Evolutionary conservation across 1,139 yeast species (phyloP).

Genomic region (Kurtzmaniella natalensis): DNA sequence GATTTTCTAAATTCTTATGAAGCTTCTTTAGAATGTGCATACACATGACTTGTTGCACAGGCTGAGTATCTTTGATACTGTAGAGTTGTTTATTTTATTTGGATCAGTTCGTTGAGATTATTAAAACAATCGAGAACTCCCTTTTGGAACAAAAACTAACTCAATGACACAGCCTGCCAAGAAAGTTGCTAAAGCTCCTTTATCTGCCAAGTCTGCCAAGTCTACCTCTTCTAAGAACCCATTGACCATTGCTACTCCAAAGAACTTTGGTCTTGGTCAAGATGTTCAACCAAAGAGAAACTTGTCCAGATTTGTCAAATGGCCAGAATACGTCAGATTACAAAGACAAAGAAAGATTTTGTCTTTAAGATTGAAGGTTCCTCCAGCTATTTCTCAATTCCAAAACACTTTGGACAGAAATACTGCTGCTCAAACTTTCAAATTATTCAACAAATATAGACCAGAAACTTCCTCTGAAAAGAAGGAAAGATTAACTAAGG

Average conservation of each 20-base stretch:
- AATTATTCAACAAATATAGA: constrained; percentile 96
- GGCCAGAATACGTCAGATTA: constrained; percentile 96
- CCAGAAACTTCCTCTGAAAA: constrained; percentile 96
- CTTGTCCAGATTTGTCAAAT: constrained; percentile 87
- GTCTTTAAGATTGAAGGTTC: constrained; percentile 94
- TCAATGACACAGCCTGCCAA: constrained; percentile 68
- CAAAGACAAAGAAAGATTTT: constrained; percentile 89
- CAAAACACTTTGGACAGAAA: constrained; percentile 94
- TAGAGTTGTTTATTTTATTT: constrained; percentile 29
- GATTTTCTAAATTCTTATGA: constrained; percentile 5
- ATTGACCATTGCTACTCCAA: constrained; percentile 37
- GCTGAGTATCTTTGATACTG: constrained; percentile 45
- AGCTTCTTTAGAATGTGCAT: constrained; percentile 20
- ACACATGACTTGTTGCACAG: constrained; percentile 44
- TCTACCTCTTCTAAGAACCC: constrained; percentile 32
- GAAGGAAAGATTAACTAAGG: constrained; percentile 98
- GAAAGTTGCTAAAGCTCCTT: constrained; percentile 51
- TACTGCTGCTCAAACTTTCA: constrained; percentile 95
- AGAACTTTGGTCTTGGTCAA: constrained; percentile 42
- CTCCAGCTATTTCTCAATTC: constrained; percentile 97
- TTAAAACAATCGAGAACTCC: constrained; percentile 20
- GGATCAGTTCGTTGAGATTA: constrained; percentile 26
- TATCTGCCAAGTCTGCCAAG: constrained; percentile 35
- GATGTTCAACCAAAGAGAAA: constrained; percentile 41
- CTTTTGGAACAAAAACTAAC: constrained; percentile 22